These are phyloP conservation scores for Botrytis tulipae DNA, from an alignment of 2,329 filamentous ascomycete species.

Conservation along the genomic window DNA sequence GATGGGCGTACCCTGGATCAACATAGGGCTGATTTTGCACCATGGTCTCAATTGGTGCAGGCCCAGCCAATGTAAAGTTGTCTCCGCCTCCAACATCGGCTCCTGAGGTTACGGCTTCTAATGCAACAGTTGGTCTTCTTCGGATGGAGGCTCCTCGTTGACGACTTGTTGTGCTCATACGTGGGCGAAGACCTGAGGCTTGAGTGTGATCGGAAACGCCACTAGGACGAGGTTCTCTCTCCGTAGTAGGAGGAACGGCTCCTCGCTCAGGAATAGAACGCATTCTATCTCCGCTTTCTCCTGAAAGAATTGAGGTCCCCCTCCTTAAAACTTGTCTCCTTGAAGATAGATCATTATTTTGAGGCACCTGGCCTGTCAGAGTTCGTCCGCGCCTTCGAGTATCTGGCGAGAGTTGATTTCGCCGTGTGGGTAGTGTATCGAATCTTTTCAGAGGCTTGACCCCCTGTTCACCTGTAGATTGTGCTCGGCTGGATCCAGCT, in stretches of 20 bases:
- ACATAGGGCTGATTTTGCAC: slow-evolving; percentile 46
- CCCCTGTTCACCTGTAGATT: not conserved
- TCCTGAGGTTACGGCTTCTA: slow-evolving; percentile 16
- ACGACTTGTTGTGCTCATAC: slow-evolving; percentile 10
- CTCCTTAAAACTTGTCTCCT: slow-evolving; percentile 9
- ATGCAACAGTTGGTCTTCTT: slow-evolving; percentile 18
- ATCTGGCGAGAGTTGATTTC: slow-evolving; percentile 13
- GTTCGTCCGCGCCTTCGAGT: slow-evolving; percentile 12
- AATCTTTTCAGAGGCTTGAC: slow-evolving; percentile 14
- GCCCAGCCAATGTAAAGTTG: slow-evolving; percentile 37
- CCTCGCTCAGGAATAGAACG: slow-evolving; percentile 14
- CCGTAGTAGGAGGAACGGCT: slow-evolving; percentile 2
- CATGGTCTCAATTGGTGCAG: slow-evolving; percentile 29
- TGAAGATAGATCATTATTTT: not conserved
- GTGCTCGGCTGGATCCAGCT: not conserved
- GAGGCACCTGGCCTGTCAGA: slow-evolving; percentile 11
- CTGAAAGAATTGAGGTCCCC: slow-evolving; percentile 5
- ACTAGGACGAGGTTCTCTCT: slow-evolving; percentile 6
- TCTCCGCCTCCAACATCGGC: slow-evolving; percentile 13
- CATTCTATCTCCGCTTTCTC: slow-evolving; percentile 3
- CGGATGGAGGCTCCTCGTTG: slow-evolving; percentile 18
- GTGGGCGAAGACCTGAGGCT: slow-evolving; percentile 18
- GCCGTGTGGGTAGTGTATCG: slow-evolving; percentile 14
- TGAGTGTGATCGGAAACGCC: slow-evolving; percentile 6
- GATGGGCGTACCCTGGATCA: slow-evolving; percentile 52